Conservation (phyloP, 176 grass and related monocot species). For the Musa schizocarpa region DNA sequence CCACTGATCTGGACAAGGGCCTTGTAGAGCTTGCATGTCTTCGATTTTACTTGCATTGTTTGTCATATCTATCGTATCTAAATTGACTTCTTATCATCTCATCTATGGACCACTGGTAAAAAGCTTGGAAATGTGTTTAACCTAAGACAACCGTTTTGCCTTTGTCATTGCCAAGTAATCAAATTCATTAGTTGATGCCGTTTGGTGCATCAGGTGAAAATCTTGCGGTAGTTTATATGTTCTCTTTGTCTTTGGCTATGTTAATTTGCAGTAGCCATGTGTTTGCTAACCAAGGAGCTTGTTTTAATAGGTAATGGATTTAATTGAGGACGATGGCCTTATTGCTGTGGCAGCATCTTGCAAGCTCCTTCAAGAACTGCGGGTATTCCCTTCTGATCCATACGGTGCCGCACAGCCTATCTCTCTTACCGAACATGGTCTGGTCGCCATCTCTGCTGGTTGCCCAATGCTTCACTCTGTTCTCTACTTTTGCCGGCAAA, state of each 20-base stretch:
- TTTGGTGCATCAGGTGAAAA: too few species aligned
- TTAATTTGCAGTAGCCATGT: too few species aligned
- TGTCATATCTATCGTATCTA: background rate
- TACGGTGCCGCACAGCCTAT: conserved; percentile 25
- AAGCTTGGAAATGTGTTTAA: background rate
- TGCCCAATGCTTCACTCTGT: conserved; percentile 60
- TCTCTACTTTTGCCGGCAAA: conserved; percentile 51
- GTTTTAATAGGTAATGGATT: conserved; percentile 53
- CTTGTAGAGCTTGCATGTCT: background rate
- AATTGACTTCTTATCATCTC: background rate
- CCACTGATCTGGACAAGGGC: too few species aligned
- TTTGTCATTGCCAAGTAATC: background rate
- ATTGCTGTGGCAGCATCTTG: conserved; percentile 52
- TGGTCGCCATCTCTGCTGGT: conserved; percentile 47
- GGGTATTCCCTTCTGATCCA: conserved; percentile 55
- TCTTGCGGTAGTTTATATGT: too few species aligned
- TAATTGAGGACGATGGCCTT: conserved; percentile 52
- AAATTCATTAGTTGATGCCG: too few species aligned
- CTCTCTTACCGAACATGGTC: conserved; percentile 57
- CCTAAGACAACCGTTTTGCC: background rate
- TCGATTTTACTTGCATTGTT: background rate
- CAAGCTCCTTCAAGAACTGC: conserved; percentile 55
- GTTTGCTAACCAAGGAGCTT: background rate
- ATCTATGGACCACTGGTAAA: background rate
- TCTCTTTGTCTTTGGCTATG: too few species aligned